These are phyloP conservation scores for Endocalyx cinctus DNA, from an alignment of 2,329 filamentous ascomycete species.

Conservation along the genomic window DNA sequence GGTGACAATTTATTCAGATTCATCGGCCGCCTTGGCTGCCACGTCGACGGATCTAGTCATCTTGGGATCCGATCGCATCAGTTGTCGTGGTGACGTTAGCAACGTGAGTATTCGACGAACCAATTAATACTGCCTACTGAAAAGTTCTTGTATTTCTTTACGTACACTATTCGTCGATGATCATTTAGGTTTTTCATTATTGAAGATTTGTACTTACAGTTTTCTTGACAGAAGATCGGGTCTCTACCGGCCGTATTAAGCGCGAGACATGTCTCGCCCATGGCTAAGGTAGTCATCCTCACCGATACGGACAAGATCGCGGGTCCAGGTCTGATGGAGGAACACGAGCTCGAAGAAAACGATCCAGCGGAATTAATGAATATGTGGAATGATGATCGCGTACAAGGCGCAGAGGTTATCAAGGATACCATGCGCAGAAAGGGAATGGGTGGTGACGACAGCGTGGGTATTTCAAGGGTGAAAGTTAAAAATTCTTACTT, in stretches of 20 bases:
- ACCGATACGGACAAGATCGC: constrained; percentile 60
- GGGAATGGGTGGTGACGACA: constrained; percentile 1
- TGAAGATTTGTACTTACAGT: no score
- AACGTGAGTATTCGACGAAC: constrained; percentile 46
- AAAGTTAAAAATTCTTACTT: constrained; percentile 53
- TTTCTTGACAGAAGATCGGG: constrained; percentile 47
- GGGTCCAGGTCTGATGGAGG: constrained; percentile 35
- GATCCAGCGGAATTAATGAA: constrained; percentile 44
- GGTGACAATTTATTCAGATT: constrained; percentile 54
- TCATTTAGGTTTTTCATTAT: no score
- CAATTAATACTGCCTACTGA: no score
- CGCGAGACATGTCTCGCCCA: constrained; percentile 43
- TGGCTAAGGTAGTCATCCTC: constrained; percentile 48
- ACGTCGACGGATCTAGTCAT: constrained; percentile 52
- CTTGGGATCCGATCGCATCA: constrained; percentile 61
- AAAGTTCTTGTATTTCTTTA: no score
- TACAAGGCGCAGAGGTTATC: constrained; percentile 16
- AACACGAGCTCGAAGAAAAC: constrained; percentile 46
- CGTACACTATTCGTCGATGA: no score
- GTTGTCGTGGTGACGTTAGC: constrained; percentile 51
- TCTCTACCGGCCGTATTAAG: constrained; percentile 55
- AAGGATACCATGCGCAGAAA: constrained; percentile 6
- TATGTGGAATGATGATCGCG: constrained; percentile 39
- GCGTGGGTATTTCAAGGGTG: constrained; percentile 26
- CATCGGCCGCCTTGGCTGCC: constrained; percentile 51